These are phyloP conservation scores for Puccinia novopanici DNA, from an alignment of 1,284 basidiomycete species.

Conservation along the genomic window DNA sequence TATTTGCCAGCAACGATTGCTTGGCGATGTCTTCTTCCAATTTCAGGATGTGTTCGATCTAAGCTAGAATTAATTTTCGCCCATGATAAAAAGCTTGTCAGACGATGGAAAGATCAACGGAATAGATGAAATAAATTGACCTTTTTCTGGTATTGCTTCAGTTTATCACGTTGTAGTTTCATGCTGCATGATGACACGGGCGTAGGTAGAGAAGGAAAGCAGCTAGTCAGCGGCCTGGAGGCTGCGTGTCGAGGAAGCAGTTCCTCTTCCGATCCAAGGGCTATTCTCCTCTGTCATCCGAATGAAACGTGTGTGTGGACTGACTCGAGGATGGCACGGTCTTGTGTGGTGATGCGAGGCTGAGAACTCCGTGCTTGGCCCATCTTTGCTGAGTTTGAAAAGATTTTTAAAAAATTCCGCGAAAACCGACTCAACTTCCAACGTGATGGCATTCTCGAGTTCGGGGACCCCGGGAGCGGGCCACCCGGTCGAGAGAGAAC, in stretches of 20 bases:
- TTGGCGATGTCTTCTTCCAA: constrained; percentile 87
- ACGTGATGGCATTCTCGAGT: no score
- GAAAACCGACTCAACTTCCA: no score
- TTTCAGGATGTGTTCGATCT: constrained; percentile 64
- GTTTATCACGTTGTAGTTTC: constrained; percentile 91
- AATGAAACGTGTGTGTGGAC: background rate
- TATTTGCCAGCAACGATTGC: constrained; percentile 74
- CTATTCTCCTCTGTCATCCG: background rate
- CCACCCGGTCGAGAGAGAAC: no score
- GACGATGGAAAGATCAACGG: constrained; percentile 52
- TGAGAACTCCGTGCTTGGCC: constrained; percentile 20
- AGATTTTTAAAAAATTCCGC: no score
- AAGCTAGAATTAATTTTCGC: background rate
- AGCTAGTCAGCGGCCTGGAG: background rate
- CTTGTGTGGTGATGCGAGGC: constrained; percentile 75
- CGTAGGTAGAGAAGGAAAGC: background rate
- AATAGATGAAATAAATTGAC: constrained; percentile 60
- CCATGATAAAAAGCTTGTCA: background rate
- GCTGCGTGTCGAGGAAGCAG: background rate
- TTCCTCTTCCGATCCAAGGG: no score
- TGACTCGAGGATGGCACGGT: constrained; percentile 89
- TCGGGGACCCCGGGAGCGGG: no score
- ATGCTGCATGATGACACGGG: constrained; percentile 59
- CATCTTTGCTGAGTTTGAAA: background rate
- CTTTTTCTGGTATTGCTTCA: constrained; percentile 92